Base-by-base conservation (phyloP, 352 stramenopile genomes). In the Pythium chondricola region DNA sequence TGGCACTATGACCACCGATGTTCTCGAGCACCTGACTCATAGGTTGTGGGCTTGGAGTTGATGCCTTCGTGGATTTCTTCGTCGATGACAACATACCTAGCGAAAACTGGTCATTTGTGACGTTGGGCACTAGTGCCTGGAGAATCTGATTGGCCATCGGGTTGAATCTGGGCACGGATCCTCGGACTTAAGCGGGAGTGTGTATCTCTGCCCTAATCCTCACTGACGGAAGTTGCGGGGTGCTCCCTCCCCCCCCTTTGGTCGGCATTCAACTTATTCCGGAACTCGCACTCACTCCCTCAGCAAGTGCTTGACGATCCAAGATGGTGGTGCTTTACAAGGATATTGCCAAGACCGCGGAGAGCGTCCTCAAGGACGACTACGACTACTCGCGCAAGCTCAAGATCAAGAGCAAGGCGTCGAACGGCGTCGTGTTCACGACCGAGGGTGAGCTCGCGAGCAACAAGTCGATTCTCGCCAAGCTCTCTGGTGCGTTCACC, bases 381-480 rank as follows among this genome's bases (percentile, higher is more conserved):
- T 94, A 94, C 52, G 83, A 94, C 72, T 94, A 82, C 70, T 88
- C 72, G 42, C 83, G 83, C 64, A 94, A 94, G 83, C 73, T 94
- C 52, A 94, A 94, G 71, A 74, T 94, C 74, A 94, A 92, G 70
- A 94, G 70, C 61, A 94, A 88, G 65, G 77, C 80, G 26, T 68
- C 82, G 22, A 90, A 91, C 63, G 79, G 83, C 48, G 83, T 94
- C 30, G 67, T 61, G 43, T 94, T 94, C 65, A 92, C 83, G 39
- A 94, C 83, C n/a, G 83, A 94, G 63, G 83, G 83, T 45, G 71
- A 83, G 32, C 85, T 93, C 73, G 65, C 64, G 53, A 82, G 69
- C 69, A 90, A 90, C 77, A 93, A 93, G 73, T 70, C 74, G 51
- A 91, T 93, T 62, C 52, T 93, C 4, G 82, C 73, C 46, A 93